phyloP scores from a whole-genome alignment of 768 basidiomycete genomes.

The Boletus reticulatus region DNA sequence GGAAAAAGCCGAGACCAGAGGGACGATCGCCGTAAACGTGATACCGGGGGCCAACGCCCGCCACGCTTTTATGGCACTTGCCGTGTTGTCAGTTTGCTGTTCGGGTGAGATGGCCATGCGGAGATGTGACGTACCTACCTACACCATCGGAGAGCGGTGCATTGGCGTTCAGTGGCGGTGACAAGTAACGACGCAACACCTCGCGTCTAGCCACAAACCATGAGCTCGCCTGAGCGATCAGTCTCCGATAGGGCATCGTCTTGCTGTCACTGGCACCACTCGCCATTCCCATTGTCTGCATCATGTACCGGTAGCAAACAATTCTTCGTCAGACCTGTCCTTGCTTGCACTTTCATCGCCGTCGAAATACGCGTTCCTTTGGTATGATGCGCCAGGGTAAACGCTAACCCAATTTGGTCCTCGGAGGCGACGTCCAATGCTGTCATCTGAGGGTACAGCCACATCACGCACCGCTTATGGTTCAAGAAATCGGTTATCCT shows the following conservation, averaged over 20 bases:
- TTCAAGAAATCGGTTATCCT: neutral
- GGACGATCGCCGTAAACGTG: neutral
- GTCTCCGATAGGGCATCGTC: neutral
- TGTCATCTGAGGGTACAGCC: neutral
- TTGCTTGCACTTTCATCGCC: neutral
- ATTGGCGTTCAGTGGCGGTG: neutral
- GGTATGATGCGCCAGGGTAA: neutral
- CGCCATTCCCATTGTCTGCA: neutral
- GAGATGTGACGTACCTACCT: slow-evolving; percentile 2
- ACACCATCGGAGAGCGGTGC: neutral
- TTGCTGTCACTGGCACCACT: neutral
- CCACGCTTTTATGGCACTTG: slow-evolving; percentile 18
- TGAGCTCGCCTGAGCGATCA: neutral
- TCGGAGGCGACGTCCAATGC: neutral
- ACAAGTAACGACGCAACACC: slow-evolving; percentile 4
- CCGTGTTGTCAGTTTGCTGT: neutral
- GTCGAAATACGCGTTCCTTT: neutral
- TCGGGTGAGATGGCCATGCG: neutral
- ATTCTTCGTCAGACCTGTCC: neutral
- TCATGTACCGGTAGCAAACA: neutral
- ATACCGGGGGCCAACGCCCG: neutral
- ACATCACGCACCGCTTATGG: neutral
- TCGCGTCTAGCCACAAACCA: neutral
- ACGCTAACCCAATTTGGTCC: neutral
- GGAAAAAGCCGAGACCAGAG: slow-evolving; percentile 7